A percentile compares a stretch with the other conserved stretches of the same genome.
Conservation (phyloP, 495 filamentous ascomycete species). For the Annulohypoxylon stygium region DNA sequence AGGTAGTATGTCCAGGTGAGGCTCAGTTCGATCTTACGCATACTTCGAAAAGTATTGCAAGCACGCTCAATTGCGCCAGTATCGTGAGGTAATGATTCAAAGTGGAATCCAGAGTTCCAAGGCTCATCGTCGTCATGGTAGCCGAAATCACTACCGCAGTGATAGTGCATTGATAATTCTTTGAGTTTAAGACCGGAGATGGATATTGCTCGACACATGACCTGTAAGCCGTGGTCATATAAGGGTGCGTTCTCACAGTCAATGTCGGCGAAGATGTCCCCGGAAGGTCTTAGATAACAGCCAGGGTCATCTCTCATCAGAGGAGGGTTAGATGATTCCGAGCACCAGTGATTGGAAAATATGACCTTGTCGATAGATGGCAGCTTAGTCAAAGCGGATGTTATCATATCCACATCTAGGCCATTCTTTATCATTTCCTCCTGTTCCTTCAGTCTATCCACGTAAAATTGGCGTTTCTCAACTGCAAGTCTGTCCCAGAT, state of each 20-base stretch:
- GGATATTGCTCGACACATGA: slow-evolving; percentile 8
- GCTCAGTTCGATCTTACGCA: neutral
- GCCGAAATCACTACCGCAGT: neutral
- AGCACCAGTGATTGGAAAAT: neutral
- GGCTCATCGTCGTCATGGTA: neutral
- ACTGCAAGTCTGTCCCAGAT: neutral
- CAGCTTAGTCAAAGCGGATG: neutral
- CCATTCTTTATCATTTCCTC: neutral
- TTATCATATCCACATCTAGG: neutral
- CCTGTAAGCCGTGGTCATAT: neutral
- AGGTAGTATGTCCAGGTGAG: neutral
- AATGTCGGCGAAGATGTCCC: neutral
- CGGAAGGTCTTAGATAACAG: neutral
- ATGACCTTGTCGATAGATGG: neutral
- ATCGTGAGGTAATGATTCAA: neutral
- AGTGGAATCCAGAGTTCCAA: neutral
- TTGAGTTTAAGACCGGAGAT: neutral
- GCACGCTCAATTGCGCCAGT: neutral
- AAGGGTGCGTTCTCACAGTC: neutral
- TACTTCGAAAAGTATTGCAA: neutral
- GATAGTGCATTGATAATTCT: neutral
- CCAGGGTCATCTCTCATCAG: neutral
- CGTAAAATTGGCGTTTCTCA: neutral
- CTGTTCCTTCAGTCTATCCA: neutral
- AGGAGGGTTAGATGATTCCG: neutral